A percentile compares a stretch with the other conserved stretches of the same genome.
phyloP scores from a whole-genome alignment of 2,329 filamentous ascomycete genomes.

The Clarireedia paspali region DNA sequence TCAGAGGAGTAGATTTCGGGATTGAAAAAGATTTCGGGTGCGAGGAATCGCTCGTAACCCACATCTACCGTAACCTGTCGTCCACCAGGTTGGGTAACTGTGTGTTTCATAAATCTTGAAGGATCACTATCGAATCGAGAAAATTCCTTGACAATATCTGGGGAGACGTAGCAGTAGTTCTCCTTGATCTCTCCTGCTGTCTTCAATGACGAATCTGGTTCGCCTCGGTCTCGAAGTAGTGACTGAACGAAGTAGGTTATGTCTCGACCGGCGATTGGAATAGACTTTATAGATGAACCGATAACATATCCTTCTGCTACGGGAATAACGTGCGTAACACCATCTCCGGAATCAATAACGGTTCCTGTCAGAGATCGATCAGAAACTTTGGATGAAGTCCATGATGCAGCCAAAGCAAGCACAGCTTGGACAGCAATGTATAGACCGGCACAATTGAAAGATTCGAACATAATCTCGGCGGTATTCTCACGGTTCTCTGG shows the following conservation, averaged over 20 bases:
- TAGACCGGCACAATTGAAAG: conserved; percentile 97
- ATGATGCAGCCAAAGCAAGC: conserved; percentile 89
- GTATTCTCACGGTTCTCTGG: conserved; percentile 99
- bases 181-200: conserved; percentile 98
- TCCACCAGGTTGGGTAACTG: conserved; percentile 78
- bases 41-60: conserved; percentile 95
- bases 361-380: conserved; percentile 94
- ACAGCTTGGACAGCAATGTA: conserved; percentile 99
- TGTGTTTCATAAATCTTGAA: conserved; percentile 83
- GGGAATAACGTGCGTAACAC: conserved; percentile 97
- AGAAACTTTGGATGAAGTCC: conserved; percentile 97
- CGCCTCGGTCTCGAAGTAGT: conserved; percentile 87
- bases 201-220: conserved; percentile 94
- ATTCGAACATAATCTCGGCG: conserved; percentile 99
- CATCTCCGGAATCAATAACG: conserved; percentile 96
- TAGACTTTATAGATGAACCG: conserved; percentile 97
- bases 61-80: conserved; percentile 82
- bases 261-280: conserved; percentile 94
- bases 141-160: conserved; percentile 98
- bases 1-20: conserved; percentile 99
- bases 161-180: conserved; percentile 96
- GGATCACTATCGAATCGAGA: conserved; percentile 88
- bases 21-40: conserved; percentile 99
- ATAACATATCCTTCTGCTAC: conserved; percentile 99
- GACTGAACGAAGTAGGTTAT: conserved; percentile 99